Evolutionary conservation across 768 basidiomycete species (phyloP), one percentile per base, ranked within the genome.

Genomic region (Neoboletus brunneissimus): DNA sequence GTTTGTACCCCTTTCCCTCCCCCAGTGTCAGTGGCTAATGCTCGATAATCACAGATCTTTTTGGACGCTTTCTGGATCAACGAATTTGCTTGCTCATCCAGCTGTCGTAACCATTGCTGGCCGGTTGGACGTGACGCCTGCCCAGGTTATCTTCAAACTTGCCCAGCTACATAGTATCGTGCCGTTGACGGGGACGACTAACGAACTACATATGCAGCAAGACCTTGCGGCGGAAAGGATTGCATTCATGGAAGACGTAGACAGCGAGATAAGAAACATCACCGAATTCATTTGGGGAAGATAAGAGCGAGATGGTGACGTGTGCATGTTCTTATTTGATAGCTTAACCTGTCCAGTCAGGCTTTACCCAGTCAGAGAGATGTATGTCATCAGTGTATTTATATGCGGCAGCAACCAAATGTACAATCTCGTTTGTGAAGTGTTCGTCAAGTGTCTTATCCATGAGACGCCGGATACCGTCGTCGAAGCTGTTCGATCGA

Each of bases 11-110:
- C 53, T 32, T 32, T 34, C 20, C 10, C 18, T 22, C 34, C 42
- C 9, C 23, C 9, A 5, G 29, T 16, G 15, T 44, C 42, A 10
- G 27, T 43, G 48, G 34, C 51, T 41, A 31, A 54, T 8, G 11
- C 15, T 48, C 32, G 31, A 48, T 29, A 10, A 25, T 7, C 22
- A 34, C 44, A 91, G 90, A 63, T 91, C 90, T 16, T 93, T 94
- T 70, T 93, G 92, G 91, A 93, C 92, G 23, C 73, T 94, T 23
- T 80, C 87, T 1, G 88, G 89, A n/a, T 88, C 89, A 3, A 86
- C 89, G 5, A 74, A 66, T 16, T 73, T 92, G 10, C 73, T 91
- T 5, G 52, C 67, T 4, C 79, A 85, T 64, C 80, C 79, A 0
- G 66, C 73, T 2, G 64, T 87, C 5, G 60, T 70, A 18, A 60